A percentile compares a stretch with the other conserved stretches of the same genome.
Evolutionary conservation across 2,329 filamentous ascomycete genomes (phyloP).

Genomic region (Acephala macrosclerotiorum): DNA sequence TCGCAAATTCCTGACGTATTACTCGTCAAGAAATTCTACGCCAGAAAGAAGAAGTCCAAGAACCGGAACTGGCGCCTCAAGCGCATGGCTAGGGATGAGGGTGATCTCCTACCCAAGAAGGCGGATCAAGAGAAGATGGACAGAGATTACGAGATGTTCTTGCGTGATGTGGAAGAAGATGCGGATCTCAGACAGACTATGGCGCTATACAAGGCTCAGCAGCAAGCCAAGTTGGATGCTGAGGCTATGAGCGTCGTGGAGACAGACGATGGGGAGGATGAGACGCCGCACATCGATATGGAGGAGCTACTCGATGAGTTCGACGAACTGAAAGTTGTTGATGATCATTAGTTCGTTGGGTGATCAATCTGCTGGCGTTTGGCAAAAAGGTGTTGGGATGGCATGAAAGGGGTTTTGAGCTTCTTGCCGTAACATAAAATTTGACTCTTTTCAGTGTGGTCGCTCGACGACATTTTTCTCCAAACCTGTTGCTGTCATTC

Average conservation of each 20-base stretch:
- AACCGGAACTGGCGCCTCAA: constrained; percentile 92
- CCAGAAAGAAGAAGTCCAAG: constrained; percentile 82
- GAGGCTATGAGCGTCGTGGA: constrained; percentile 74
- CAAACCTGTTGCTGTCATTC: no score
- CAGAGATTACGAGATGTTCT: constrained; percentile 95
- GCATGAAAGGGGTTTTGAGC: not conserved
- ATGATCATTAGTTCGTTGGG: constrained; percentile 25
- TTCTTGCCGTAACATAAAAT: constrained; percentile 6
- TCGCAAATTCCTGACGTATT: constrained; percentile 89
- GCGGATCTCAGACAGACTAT: constrained; percentile 84
- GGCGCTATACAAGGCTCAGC: constrained; percentile 78
- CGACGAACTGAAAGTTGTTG: constrained; percentile 78
- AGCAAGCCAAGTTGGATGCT: constrained; percentile 55
- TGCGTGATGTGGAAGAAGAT: constrained; percentile 96
- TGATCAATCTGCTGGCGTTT: constrained; percentile 3
- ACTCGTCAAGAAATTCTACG: constrained; percentile 96
- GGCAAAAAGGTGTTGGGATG: constrained; percentile 7
- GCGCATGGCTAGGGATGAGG: constrained; percentile 90
- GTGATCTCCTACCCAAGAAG: constrained; percentile 85
- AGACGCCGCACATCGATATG: constrained; percentile 75
- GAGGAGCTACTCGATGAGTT: constrained; percentile 90
- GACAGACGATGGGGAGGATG: constrained; percentile 68
- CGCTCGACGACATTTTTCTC: no score
- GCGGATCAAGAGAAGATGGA: constrained; percentile 89
- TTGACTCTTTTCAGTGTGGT: not conserved